phyloP scores from a whole-genome alignment of 768 basidiomycete genomes.

The Rickenella mellea region DNA sequence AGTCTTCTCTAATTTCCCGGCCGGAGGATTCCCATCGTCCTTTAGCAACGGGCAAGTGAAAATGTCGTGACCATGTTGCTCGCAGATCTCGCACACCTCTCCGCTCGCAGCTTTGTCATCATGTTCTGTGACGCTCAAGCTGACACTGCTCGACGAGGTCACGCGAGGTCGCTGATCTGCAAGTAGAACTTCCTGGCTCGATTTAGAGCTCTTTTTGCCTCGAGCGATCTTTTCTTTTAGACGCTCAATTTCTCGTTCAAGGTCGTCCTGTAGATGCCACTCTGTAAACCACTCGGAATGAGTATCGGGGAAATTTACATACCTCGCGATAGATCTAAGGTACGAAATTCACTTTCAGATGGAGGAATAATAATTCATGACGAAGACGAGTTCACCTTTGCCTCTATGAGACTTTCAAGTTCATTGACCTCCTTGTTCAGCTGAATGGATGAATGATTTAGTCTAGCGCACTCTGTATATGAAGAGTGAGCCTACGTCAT shows the following conservation, averaged over 20 bases:
- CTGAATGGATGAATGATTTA: slow-evolving; percentile 26
- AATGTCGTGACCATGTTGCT: slow-evolving; percentile 76
- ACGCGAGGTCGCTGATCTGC: slow-evolving; percentile 21
- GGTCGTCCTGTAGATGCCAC: slow-evolving; percentile 50
- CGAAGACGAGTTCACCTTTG: slow-evolving; percentile 52
- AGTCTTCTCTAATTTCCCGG: slow-evolving; percentile 7
- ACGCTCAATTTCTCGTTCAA: slow-evolving; percentile 76
- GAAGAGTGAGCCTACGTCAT: slow-evolving; percentile 43
- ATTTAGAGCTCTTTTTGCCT: slow-evolving; percentile 38
- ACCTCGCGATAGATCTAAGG: slow-evolving; percentile 78
- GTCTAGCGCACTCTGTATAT: background rate
- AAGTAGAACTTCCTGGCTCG: slow-evolving; percentile 37
- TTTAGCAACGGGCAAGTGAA: slow-evolving; percentile 74
- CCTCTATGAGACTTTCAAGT: slow-evolving; percentile 86
- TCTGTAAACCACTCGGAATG: background rate
- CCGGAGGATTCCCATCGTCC: slow-evolving; percentile 31
- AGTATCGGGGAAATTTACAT: slow-evolving; percentile 9
- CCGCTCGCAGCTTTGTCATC: slow-evolving; percentile 18
- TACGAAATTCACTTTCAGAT: slow-evolving; percentile 1
- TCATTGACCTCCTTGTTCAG: slow-evolving; percentile 89
- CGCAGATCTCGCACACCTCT: slow-evolving; percentile 78
- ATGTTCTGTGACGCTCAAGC: slow-evolving; percentile 15
- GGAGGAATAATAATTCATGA: background rate
- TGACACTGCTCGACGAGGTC: slow-evolving; percentile 18
- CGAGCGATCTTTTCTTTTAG: slow-evolving; percentile 62